Conservation (phyloP, 805 yeast species). For the Tetrapisispora pingtungensis region DNA sequence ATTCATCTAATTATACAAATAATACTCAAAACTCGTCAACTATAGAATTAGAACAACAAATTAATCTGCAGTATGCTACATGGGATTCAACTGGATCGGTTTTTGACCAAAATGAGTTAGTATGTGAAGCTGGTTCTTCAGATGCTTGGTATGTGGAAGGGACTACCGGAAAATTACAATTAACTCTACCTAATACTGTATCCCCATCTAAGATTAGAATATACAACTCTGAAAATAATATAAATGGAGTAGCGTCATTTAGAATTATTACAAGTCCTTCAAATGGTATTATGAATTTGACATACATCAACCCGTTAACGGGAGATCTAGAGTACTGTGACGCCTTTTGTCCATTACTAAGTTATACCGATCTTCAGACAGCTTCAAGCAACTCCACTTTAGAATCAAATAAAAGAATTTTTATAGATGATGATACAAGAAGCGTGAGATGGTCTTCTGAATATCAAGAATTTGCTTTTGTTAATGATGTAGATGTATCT, state of each 20-base stretch:
- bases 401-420: constrained; percentile 12
- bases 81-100: constrained; percentile 37
- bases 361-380: constrained; percentile 28
- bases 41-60: constrained; percentile 47
- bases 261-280: constrained; percentile 70
- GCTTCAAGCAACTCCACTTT: constrained; percentile 23
- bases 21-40: constrained; percentile 7
- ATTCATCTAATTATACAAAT: constrained; percentile 32
- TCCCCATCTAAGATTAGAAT: constrained; percentile 66
- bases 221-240: constrained; percentile 44
- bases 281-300: constrained; percentile 82
- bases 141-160: constrained; percentile 44
- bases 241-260: constrained; percentile 45
- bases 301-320: constrained; percentile 68
- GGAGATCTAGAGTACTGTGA: constrained; percentile 59
- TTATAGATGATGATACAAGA: constrained; percentile 29
- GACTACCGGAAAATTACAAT: constrained; percentile 56
- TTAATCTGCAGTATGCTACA: constrained; percentile 48
- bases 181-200: constrained; percentile 44
- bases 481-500: constrained; percentile 51
- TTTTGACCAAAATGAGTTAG: constrained; percentile 30
- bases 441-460: constrained; percentile 30
- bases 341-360: constrained; percentile 75
- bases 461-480: constrained; percentile 80
- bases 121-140: constrained; percentile 45